Percentiles rank a stretch among this genome's conserved stretches.
Evolutionary conservation across 176 grass and related monocot genomes (phyloP).

Genomic region (Raddia guianensis): DNA sequence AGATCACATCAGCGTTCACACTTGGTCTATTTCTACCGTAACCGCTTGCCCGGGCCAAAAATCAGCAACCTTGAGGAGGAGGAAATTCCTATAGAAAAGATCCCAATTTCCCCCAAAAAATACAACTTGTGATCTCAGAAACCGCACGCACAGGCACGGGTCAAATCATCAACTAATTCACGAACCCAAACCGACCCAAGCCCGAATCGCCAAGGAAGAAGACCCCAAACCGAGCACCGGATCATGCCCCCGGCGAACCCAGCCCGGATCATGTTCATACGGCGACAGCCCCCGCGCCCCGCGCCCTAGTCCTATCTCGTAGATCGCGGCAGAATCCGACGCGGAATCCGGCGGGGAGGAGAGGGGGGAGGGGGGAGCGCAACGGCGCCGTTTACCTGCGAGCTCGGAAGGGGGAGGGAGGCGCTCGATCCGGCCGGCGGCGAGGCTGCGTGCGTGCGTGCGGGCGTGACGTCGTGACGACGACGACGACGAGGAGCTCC

Average conservation of each 20-base stretch:
- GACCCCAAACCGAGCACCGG: neutral
- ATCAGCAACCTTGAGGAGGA: too few relatives aligned
- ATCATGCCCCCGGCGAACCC: neutral
- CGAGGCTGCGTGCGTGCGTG: neutral
- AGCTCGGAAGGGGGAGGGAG: neutral
- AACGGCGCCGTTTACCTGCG: conserved; percentile 33
- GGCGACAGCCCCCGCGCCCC: neutral
- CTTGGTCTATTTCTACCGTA: neutral
- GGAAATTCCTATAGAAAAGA: neutral
- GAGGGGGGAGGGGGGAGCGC: too few relatives aligned
- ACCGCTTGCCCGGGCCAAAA: neutral
- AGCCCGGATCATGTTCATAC: too few relatives aligned
- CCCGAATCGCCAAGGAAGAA: neutral
- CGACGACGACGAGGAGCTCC: neutral
- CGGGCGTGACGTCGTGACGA: too few relatives aligned
- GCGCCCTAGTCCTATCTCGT: neutral
- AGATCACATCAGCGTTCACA: neutral
- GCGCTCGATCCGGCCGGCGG: neutral
- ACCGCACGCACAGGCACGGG: neutral
- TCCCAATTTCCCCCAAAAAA: neutral
- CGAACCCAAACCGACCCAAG: neutral
- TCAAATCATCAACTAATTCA: neutral
- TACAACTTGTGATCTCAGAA: neutral
- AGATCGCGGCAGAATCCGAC: neutral
- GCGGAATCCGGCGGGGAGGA: neutral